These are phyloP conservation scores for Themeda triandra DNA, from an alignment of 176 grass and related monocot species.

Conservation along the genomic window DNA sequence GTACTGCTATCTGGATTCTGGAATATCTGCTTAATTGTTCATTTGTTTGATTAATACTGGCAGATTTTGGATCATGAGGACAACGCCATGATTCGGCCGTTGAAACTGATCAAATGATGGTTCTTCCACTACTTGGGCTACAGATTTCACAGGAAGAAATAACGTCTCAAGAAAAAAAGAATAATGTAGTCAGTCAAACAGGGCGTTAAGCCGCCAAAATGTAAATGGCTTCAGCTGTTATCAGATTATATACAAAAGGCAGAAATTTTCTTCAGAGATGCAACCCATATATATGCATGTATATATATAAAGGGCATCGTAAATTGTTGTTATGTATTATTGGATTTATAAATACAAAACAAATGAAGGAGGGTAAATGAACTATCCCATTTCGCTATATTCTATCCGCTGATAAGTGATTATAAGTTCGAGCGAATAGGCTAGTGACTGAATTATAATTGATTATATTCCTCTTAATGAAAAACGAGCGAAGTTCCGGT, in stretches of 20 bases:
- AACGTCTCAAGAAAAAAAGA: not conserved
- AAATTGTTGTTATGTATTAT: not conserved
- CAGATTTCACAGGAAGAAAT: not conserved
- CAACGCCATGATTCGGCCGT: slow-evolving; percentile 64
- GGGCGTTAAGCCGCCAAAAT: not conserved
- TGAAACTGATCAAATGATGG: slow-evolving; percentile 39
- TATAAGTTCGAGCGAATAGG: no score
- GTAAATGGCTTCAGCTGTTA: not conserved
- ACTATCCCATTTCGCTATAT: not conserved
- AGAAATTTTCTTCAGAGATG: not conserved
- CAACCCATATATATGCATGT: not conserved
- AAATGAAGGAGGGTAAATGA: not conserved
- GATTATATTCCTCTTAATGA: no score
- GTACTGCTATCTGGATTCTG: no score
- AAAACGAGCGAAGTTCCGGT: no score
- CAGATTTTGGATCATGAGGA: slow-evolving; percentile 80
- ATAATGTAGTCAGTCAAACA: not conserved
- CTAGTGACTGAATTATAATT: no score
- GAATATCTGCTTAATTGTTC: no score
- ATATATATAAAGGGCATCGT: not conserved
- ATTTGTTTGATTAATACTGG: not conserved
- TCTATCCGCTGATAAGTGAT: no score
- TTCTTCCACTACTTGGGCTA: not conserved
- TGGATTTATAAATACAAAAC: not conserved
- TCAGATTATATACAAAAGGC: not conserved